Base-by-base conservation (phyloP, 75 land plant species). In the Larix kaempferi region DNA sequence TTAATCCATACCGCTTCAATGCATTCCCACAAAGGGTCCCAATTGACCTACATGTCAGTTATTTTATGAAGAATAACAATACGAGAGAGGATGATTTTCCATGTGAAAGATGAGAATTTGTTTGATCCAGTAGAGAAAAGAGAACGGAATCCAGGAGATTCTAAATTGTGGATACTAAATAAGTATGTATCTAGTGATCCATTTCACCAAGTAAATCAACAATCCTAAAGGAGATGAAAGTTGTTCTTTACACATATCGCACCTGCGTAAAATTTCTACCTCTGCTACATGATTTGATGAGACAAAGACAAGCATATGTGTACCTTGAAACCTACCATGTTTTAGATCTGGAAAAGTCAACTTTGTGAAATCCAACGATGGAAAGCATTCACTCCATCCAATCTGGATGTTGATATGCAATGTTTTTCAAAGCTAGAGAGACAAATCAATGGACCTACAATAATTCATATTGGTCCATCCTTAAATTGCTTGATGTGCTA, bases 381-480 rank as follows among this genome's bases (percentile, higher is more conserved):
- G 99, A 98, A 94, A 82, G 83, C 92, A 75, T 87, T 87, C 52
- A 94, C 98, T 72, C 88, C 99, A 77, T 89, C 95, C 29, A 97
- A 97, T 81, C 86, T 97, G 77, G 98, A 98, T 77, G 88, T 88
- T 77, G 96, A 97, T 78, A 94, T 97, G 98, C 99, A 97, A 69
- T 83, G 92, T 0, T 97, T 95, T 84, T 92, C 96, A 39, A 85
- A 95, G 60, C 95, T 98, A 59, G 95, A 95, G 79, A 74, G 95
- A 57, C 90, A 91, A 78, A 88, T 97, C 37, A 94, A 95, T 86
- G 99, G 98, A n/a, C 99, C 99, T 26, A 91, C 95, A 73, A 80
- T 92, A 61, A 97, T 95, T 74, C 98, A 97, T 79, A 90, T 97
- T 97, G 99, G 99, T 91, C 94, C 57, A 97, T 97, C 83, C 80